Evolutionary conservation across 176 grass and related monocot species (phyloP), one percentile per base, ranked within the genome.

Genomic region (Leersia perrieri): DNA sequence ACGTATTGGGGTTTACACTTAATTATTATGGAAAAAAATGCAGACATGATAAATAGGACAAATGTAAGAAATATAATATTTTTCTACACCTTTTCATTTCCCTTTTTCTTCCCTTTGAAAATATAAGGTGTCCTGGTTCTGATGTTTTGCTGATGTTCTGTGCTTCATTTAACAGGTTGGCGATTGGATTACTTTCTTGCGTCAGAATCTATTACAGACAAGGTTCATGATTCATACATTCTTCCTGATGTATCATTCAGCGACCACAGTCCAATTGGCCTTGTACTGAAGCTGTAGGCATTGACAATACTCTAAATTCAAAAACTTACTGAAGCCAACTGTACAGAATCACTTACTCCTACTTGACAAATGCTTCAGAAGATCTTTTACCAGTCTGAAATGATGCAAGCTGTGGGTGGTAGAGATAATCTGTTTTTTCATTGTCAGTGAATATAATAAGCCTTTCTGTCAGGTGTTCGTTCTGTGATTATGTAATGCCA

Each of bases 101-200:
- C 12, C 6, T 53, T 41, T 53, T 53, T 2, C 49, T n/a, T 20
- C 29, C 30, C 1, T 44, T 30, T 23, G 23, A 14, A 79, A 73
- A 74, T 69, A 23, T 35, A 73, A n/a, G 18, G 20, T 62, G 3
- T 20, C 33, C 29, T 79, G 8, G 18, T 74, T 67, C 22, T 74
- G 44, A 39, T 27, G 32, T 31, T 72, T 38, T 62, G 36, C 22
- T 74, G 44, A 39, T 27, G 32, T 31, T 72, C 30, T 62, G 36
- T 68, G 67, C 1, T 47, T 84, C 61, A 41, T 60, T 45, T 86
- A 53, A 39, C 92, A 94, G 95, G 95, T 55, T 97, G 88, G 90
- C 76, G 83, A 33, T 31, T 98, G 30, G 95, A 98, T 80, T 98
- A 93, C 80, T 98, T 98, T 90, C 90, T 94, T 36, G 88, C 81